A percentile compares a stretch with the other conserved stretches of the same genome.
phyloP scores from a whole-genome alignment of 2,329 filamentous ascomycete genomes.

The Cordyceps pruinosa region DNA sequence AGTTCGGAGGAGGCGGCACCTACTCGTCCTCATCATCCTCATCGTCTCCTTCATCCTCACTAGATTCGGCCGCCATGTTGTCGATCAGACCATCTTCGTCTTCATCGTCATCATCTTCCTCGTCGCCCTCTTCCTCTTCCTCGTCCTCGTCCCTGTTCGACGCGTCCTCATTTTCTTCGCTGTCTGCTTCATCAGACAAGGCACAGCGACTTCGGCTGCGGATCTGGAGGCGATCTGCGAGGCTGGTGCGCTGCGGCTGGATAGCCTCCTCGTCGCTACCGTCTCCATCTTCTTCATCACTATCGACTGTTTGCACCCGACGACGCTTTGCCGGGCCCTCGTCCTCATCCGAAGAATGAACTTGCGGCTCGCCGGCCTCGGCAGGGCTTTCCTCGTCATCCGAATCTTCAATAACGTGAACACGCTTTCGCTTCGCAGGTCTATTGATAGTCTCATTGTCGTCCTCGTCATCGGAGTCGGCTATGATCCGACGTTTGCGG shows the following conservation, averaged over 20 bases:
- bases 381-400: constrained; percentile 16
- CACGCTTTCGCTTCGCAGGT: constrained; percentile 21
- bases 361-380: constrained; percentile 3
- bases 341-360: not conserved
- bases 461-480: constrained; percentile 26
- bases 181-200: constrained; percentile 12
- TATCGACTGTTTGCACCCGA: not conserved
- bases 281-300: constrained; percentile 9
- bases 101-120: constrained; percentile 17
- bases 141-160: constrained; percentile 15
- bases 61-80: constrained; percentile 29
- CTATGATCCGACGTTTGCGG: constrained; percentile 24
- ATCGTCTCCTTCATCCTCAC: constrained; percentile 13
- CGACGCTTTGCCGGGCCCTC: constrained; percentile 1
- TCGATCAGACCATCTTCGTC: constrained; percentile 23
- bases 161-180: constrained; percentile 17
- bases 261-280: constrained; percentile 15
- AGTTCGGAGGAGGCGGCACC: not conserved
- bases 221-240: constrained; percentile 20
- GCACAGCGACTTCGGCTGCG: not conserved
- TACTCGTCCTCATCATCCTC: constrained; percentile 11
- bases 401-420: constrained; percentile 13
- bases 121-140: constrained; percentile 17
- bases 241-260: constrained; percentile 15
- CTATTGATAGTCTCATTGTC: constrained; percentile 12